Base-by-base conservation (phyloP, 2,329 filamentous ascomycete genomes). In the Colletotrichum euphorbiae region DNA sequence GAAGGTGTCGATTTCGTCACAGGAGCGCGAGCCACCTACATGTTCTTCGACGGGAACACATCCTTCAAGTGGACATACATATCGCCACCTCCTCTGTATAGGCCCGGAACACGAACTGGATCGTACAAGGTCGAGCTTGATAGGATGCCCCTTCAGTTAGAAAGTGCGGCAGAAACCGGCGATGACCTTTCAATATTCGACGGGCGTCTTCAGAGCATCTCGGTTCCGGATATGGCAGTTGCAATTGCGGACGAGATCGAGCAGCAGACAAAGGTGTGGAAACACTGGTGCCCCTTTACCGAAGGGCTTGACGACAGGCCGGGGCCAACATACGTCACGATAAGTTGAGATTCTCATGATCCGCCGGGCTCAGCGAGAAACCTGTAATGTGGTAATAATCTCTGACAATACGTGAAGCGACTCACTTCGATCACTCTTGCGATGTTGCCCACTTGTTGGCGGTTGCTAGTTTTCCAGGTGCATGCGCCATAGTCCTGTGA, bases 231-330 rank as follows among this genome's bases (percentile, higher is more conserved):
- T 21, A 61, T 61, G 58, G 58, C 58, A 6, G 36, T 61, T n/a
- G 58, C 58, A 6, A 61, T 61, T 15, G 58, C 58, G 28, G 58
- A 61, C 19, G 58, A 61, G 36, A 36, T 61, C 13, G 58, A 61
- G 46, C 58, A 61, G 17, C 58, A 61, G n/a, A 43, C 46, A 1
- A 61, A 61, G 38, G 21, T 43, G n/a, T 61, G 58, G 58, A 61
- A 61, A 31, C 46, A 61, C 4, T 61, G 58, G 58, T 61, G 58
- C 12, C 58, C 58, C 17, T 61, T 28, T 12, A 61, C 58, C 12
- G 38, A 61, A 7, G 58, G 46, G 21, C 58, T 61, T 19, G 58
- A 61, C 15, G 58, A 61, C 0, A 33, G 11, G 2, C 58, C 58
- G 3, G 58, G 58, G n/a, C 58, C 36, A 24, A 61, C 58, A 6